Percentiles rank a stretch among this genome's conserved stretches.
These are phyloP conservation scores for Colletotrichum sp. DNA, from an alignment of 2,329 filamentous ascomycete species.

Conservation along the genomic window DNA sequence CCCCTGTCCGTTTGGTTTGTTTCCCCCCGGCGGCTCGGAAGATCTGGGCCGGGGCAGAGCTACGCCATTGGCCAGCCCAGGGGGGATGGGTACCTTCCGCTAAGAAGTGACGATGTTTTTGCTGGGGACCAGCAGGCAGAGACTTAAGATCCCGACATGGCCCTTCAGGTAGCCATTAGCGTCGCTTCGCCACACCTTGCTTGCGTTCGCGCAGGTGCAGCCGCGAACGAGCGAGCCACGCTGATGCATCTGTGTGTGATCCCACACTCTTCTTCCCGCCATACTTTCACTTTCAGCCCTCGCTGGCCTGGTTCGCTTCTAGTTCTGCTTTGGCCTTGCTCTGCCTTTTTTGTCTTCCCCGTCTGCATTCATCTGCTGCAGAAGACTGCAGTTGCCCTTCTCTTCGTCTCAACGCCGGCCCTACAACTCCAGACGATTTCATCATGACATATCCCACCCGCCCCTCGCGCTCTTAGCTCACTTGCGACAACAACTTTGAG, in stretches of 20 bases:
- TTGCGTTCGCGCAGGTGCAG: not conserved
- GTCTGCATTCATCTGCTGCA: not conserved
- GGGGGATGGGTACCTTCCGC: not conserved
- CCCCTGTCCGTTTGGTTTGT: not conserved
- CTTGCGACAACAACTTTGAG: not conserved
- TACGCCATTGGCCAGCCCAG: not conserved
- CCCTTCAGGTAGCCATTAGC: slow-evolving; percentile 7
- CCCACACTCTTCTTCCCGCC: not conserved
- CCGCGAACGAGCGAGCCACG: not conserved
- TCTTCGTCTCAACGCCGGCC: slow-evolving; percentile 18
- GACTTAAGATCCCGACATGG: not conserved
- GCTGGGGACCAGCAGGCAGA: slow-evolving; percentile 11
- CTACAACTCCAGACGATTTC: slow-evolving; percentile 13
- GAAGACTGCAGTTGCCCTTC: not conserved
- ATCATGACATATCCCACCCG: slow-evolving; percentile 8
- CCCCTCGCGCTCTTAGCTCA: slow-evolving; percentile 6
- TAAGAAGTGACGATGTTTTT: slow-evolving; percentile 8
- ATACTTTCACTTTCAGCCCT: not conserved
- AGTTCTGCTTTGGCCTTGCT: not conserved
- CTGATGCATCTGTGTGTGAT: not conserved
- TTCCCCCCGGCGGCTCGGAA: not conserved
- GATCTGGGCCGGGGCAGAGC: slow-evolving; percentile 1
- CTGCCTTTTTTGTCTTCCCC: not conserved
- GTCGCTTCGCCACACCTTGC: slow-evolving; percentile 12
- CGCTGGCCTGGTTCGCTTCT: not conserved